phyloP scores from a whole-genome alignment of 306 rosid genomes.

The Cicer pinnatifidum region DNA sequence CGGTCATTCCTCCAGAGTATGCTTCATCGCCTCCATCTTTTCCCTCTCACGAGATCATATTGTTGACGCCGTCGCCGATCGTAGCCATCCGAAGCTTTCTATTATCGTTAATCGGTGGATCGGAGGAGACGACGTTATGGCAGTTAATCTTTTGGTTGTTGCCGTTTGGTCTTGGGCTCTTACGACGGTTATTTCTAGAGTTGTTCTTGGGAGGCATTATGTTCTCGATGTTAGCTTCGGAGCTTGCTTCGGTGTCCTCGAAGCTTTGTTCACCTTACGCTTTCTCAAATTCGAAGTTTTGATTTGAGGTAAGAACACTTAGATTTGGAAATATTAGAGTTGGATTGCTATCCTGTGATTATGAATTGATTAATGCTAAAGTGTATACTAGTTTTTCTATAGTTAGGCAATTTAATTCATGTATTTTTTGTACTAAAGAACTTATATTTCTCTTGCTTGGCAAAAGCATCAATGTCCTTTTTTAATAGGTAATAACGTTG shows the following conservation, averaged over 20 bases:
- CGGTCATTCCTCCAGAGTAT: slow-evolving; percentile 79
- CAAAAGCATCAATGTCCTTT: neutral
- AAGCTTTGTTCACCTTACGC: slow-evolving; percentile 61
- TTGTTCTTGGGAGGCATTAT: slow-evolving; percentile 77
- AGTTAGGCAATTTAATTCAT: neutral
- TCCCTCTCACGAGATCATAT: slow-evolving; percentile 47
- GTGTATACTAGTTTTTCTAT: neutral
- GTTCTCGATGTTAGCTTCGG: slow-evolving; percentile 57
- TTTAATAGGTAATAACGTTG: neutral
- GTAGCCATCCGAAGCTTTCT: slow-evolving; percentile 34
- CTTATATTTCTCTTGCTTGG: slow-evolving; percentile 1
- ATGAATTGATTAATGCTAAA: neutral
- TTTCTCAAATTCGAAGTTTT: slow-evolving; percentile 46
- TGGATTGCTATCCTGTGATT: neutral
- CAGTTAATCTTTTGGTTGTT: slow-evolving; percentile 37
- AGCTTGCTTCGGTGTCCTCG: slow-evolving; percentile 61
- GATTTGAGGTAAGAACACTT: slow-evolving; percentile 47
- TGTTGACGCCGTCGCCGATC: slow-evolving; percentile 32
- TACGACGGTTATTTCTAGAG: slow-evolving; percentile 59
- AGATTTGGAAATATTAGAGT: neutral
- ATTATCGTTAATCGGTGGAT: slow-evolving; percentile 43
- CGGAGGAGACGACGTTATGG: slow-evolving; percentile 31
- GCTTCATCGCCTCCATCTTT: slow-evolving; percentile 65
- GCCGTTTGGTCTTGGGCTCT: slow-evolving; percentile 64
- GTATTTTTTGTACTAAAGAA: neutral